Evolutionary conservation across 495 filamentous ascomycete genomes (phyloP).

Genomic region (Aspergillus nanangensis): DNA sequence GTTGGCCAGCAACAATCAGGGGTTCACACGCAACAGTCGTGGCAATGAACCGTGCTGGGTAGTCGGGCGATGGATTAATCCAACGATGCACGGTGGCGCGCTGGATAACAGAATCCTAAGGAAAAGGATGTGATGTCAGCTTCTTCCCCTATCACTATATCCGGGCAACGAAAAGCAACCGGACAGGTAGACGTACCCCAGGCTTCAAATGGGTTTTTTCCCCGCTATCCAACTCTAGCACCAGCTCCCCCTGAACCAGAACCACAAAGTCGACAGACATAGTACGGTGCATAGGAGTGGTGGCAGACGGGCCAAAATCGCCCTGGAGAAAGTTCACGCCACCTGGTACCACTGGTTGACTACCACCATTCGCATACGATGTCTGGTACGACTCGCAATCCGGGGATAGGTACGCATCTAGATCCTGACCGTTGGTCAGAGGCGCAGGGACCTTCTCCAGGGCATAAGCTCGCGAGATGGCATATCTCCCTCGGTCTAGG

Average conservation of each 20-base stretch:
- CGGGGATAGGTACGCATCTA: not conserved
- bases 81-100: conserved; percentile 1
- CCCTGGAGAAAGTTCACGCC: conserved; percentile 3
- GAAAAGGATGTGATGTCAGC: not conserved
- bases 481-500: conserved; percentile 2
- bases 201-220: not conserved
- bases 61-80: not conserved
- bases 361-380: not conserved
- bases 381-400: no score
- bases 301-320: not conserved
- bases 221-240: not conserved
- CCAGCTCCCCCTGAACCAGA: conserved; percentile 1
- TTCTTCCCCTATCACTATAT: no score
- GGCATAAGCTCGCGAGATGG: not conserved
- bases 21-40: conserved; percentile 1
- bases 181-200: not conserved
- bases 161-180: not conserved
- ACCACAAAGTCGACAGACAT: conserved; percentile 3
- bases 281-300: not conserved
- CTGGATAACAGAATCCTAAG: conserved; percentile 5
- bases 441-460: not conserved
- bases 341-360: not conserved
- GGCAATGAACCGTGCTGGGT: not conserved
- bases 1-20: no score
- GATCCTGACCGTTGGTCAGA: not conserved